Base-by-base conservation (phyloP, 2,329 filamentous ascomycete genomes). In the Ophiosphaerella korrae region DNA sequence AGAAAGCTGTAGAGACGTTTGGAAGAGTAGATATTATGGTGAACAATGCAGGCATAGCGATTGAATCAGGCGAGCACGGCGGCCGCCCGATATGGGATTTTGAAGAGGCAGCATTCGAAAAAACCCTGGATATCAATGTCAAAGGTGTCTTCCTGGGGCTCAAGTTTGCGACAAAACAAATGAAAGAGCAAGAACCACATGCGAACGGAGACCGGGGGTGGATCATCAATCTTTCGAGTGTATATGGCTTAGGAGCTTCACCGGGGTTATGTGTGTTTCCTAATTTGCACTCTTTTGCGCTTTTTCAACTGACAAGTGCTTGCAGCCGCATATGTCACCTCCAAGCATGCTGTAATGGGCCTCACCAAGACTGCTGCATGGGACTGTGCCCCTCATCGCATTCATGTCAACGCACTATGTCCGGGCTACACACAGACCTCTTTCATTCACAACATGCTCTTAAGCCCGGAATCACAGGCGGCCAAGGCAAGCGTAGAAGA, bases 221-320 rank as follows among this genome's bases (percentile, higher is more conserved):
- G 58, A 85, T 85, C 57, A 73, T 85, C 52, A 85, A 85, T 59
- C 68, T 83, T 2, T 73, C 80, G 0, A 80, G 76, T 47, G 78
- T 84, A 57, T 76, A 76, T 39, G 81, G 80, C 9, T 42, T 82
- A 14, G 69, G 79, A 5, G 77, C 50, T 55, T 1, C 63, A 56
- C 33, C 50, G 3, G 45, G 38, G 6, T 40, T 35, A 2, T 76
- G 78, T 13, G 33, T 50, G 57, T 58, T 12, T n/a, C 24, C 7
- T 14, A 18, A n/a, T 9, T 31, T 5, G 24, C 39, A 37, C 29
- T 3, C 6, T 24, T 1, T 36, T 24, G 45, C 6, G 21, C 18
- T n/a, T 1, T 24, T 21, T 6, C 3, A 14, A 14, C 12, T 12
- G 5, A 26, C 26, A 14, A 14, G 5, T 4, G 12, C 1, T 26